Evolutionary conservation across 2,329 filamentous ascomycete species (phyloP).

Genomic region (Colletotrichum sp.): DNA sequence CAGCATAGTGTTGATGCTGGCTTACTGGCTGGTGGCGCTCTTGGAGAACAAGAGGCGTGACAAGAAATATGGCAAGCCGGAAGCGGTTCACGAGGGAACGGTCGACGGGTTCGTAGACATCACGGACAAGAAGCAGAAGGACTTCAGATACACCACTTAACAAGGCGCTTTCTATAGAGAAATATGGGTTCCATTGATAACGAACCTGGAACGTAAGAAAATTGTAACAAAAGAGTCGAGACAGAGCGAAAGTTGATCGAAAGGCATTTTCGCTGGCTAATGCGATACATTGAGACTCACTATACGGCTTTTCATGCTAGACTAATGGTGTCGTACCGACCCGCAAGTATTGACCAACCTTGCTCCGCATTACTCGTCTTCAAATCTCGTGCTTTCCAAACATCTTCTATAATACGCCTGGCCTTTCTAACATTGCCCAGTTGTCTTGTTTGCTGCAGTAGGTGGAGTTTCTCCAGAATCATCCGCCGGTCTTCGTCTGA

Average conservation of each 20-base stretch:
- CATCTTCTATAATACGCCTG: neutral
- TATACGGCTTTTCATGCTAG: neutral
- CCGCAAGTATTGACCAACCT: neutral
- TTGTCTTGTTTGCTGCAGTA: neutral
- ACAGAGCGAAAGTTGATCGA: neutral
- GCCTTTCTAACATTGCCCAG: neutral
- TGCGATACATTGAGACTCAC: neutral
- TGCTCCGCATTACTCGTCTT: neutral
- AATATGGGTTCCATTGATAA: too few relatives aligned
- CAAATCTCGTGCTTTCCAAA: neutral
- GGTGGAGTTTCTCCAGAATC: neutral
- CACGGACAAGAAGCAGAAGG: neutral
- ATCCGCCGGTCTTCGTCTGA: slow-evolving; percentile 12
- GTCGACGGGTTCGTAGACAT: neutral
- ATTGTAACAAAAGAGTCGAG: neutral
- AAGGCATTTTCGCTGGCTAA: neutral
- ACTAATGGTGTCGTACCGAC: neutral
- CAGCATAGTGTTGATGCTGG: neutral
- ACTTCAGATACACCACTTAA: neutral
- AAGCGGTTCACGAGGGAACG: neutral
- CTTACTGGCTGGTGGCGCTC: neutral
- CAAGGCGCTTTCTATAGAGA: neutral
- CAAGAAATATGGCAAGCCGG: neutral
- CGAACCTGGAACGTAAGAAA: neutral
- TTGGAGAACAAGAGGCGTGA: neutral